Base-by-base conservation (phyloP, 805 yeast species). In the Grigorovia transvaalensis region DNA sequence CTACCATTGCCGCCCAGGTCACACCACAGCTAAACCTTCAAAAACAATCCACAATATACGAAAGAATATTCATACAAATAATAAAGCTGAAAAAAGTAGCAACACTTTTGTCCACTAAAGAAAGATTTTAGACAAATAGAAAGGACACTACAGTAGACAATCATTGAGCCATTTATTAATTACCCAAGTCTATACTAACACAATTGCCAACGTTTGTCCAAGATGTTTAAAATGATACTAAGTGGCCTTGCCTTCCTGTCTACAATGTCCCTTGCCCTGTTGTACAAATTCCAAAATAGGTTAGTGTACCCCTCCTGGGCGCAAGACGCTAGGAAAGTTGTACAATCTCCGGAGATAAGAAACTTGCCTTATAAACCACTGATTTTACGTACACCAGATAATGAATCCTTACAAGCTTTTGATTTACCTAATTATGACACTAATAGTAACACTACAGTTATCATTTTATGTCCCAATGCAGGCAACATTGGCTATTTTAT, bases 401-500 rank as follows among this genome's bases (percentile, higher is more conserved):
- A 84, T 1, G 84, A 80, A 52, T 73, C 68, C 11, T 66, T 91
- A 38, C 85, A 86, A 54, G 76, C 87, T 23, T 91, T 72, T 63
- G 79, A 79, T 53, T 58, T 63, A 4, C 57, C 59, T 12, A 56
- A 57, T 45, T 40, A 56, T 52, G 38, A 33, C 11, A 4, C 38
- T 13, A 19, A 77, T 19, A 59, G 81, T 52, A 67, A 75, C 35
- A 73, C 78, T 56, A 85, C 97, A 0, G 76, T 91, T 11, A 61
- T 93, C 27, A 76, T 93, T 19, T 73, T 90, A 49, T 82, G 89
- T 48, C 98, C 98, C 4, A 91, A 91, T 68, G 97, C 97, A 1
- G 98, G 98, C 5, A 91, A 93, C 65, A 91, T 91, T 56, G 98
- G 98, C 17, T 88, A 88, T 63, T 82, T 85, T 30, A 71, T 91